Conservation (phyloP, 129 eudicot genomes). For the Helianthus tuberosus region DNA sequence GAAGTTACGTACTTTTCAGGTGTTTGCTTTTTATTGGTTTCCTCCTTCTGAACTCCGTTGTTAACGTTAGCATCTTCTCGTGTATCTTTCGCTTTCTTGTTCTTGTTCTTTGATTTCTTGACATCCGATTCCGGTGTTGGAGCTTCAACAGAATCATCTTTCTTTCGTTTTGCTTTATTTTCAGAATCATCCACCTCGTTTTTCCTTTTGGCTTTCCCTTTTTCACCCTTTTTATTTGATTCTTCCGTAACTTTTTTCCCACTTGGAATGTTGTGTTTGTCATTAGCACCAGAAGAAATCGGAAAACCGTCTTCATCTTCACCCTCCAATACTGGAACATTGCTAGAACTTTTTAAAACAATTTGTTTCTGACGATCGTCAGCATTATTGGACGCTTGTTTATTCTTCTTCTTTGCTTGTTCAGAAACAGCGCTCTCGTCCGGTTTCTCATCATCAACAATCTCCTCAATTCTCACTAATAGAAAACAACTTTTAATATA, state of each 20-base stretch:
- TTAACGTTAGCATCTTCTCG: conserved; percentile 34
- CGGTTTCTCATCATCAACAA: conserved; percentile 69
- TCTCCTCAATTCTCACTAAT: conserved; percentile 90
- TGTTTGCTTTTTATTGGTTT: conserved; percentile 34
- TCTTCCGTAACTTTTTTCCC: conserved; percentile 35
- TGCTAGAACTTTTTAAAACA: conserved; percentile 39
- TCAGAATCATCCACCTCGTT: conserved; percentile 38
- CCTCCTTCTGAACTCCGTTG: conserved; percentile 24
- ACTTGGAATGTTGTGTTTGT: conserved; percentile 18
- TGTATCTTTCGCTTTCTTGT: conserved; percentile 47
- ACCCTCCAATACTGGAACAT: conserved; percentile 54
- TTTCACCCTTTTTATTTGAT: conserved; percentile 26
- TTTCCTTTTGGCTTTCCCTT: conserved; percentile 42
- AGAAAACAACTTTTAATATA: conserved; percentile 19
- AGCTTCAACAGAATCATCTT: conserved; percentile 45
- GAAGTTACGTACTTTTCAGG: conserved; percentile 46
- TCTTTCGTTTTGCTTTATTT: conserved; percentile 58
- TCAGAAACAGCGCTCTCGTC: conserved; percentile 35
- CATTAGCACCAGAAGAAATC: conserved; percentile 41
- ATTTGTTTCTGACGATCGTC: conserved; percentile 43
- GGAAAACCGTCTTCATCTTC: conserved; percentile 99
- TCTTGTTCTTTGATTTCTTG: conserved; percentile 61
- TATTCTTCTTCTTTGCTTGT: conserved; percentile 57
- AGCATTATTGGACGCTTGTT: conserved; percentile 28
- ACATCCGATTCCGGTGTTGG: conserved; percentile 33